A percentile compares a stretch with the other conserved stretches of the same genome.
Evolutionary conservation across 352 stramenopile species (phyloP).

Genomic region (Globisporangium spiculum): DNA sequence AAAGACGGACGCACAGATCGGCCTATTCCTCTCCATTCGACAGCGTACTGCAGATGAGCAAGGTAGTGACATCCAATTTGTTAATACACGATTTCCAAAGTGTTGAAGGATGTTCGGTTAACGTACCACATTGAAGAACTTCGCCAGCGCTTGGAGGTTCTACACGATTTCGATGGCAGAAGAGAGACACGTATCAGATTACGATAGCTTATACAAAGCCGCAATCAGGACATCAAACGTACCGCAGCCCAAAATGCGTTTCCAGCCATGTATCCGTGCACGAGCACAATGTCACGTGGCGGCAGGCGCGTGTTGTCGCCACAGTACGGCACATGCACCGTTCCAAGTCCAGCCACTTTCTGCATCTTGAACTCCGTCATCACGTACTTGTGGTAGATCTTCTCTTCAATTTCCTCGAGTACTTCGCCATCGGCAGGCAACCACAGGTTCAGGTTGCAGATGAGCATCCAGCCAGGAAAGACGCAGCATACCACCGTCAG

Average conservation of each 20-base stretch:
- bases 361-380: constrained; percentile 48
- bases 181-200: constrained; percentile 9
- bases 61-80: not conserved
- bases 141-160: constrained; percentile 74
- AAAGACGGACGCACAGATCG: constrained; percentile 65
- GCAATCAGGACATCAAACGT: constrained; percentile 1
- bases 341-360: constrained; percentile 65
- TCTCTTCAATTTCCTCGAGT: constrained; percentile 57
- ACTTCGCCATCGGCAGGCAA: constrained; percentile 43
- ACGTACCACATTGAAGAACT: constrained; percentile 78
- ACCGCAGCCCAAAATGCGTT: constrained; percentile 79
- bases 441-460: constrained; percentile 53
- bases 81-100: not conserved
- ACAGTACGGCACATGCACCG: constrained; percentile 74
- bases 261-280: constrained; percentile 76
- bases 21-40: constrained; percentile 81
- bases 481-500: constrained; percentile 44
- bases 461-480: constrained; percentile 44
- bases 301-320: constrained; percentile 50
- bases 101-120: too few species aligned
- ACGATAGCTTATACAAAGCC: not conserved
- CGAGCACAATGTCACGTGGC: constrained; percentile 58
- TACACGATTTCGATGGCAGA: constrained; percentile 14
- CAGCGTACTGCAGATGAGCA: constrained; percentile 48
- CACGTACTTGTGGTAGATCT: constrained; percentile 69